Evolutionary conservation across 2,329 filamentous ascomycete genomes (phyloP).

Genomic region (Aschersonia sp.): DNA sequence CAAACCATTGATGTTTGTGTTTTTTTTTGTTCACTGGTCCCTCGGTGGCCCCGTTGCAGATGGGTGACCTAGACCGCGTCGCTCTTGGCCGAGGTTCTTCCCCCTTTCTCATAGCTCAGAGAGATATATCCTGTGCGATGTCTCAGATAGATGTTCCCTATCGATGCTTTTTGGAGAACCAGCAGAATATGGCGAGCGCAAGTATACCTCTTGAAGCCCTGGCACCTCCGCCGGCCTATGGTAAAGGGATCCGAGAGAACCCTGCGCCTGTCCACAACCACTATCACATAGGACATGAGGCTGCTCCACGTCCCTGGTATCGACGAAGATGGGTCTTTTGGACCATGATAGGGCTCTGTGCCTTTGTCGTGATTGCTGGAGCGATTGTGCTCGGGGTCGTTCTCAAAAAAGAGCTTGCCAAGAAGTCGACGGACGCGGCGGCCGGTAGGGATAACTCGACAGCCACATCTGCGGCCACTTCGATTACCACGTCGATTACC

Average conservation of each 20-base stretch:
- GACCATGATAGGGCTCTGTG: constrained; percentile 1
- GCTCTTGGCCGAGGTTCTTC: background rate
- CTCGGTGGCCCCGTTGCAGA: background rate
- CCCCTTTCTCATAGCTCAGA: background rate
- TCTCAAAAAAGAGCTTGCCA: constrained; percentile 4
- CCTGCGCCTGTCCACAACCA: constrained; percentile 7
- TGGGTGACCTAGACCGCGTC: too few species aligned
- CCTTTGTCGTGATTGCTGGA: constrained; percentile 2
- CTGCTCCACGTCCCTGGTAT: constrained; percentile 5
- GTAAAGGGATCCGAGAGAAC: background rate
- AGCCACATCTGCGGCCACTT: too few species aligned
- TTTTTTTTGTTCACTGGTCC: background rate
- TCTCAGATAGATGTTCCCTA: constrained; percentile 1
- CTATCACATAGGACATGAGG: constrained; percentile 5
- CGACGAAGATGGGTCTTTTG: constrained; percentile 5
- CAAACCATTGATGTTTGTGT: background rate
- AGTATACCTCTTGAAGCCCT: constrained; percentile 1
- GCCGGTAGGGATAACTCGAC: background rate
- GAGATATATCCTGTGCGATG: background rate
- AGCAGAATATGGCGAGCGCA: background rate
- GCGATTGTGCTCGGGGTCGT: constrained; percentile 6
- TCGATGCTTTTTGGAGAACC: background rate
- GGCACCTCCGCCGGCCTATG: constrained; percentile 1
- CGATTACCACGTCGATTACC: too few species aligned
- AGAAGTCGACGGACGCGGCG: background rate